phyloP scores from a whole-genome alignment of 139 green algal genomes.

The Bryopsis sp. region DNA sequence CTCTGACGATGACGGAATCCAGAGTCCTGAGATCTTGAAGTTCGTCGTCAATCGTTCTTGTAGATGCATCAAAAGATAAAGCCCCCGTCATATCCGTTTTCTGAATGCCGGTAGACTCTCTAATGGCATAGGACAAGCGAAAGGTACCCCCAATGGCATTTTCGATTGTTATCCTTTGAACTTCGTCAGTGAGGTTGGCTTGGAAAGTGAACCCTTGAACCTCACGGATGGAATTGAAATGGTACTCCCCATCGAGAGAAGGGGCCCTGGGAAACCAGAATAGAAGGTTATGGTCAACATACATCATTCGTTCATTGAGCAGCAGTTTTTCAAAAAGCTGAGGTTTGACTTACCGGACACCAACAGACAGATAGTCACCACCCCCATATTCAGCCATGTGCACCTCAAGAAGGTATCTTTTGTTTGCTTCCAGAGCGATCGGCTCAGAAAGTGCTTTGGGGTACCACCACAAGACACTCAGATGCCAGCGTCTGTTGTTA shows the following conservation, averaged over 20 bases:
- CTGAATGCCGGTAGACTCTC: not conserved
- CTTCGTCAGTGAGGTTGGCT: not conserved
- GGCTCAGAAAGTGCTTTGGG: not conserved
- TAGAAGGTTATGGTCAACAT: not conserved
- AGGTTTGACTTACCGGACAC: constrained; percentile 8
- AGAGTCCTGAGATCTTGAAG: not conserved
- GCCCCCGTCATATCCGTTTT: not conserved
- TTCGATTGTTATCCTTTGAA: constrained; percentile 1
- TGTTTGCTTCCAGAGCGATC: not conserved
- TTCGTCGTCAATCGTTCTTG: not conserved
- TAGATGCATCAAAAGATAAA: not conserved
- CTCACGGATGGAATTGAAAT: not conserved
- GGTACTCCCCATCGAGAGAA: not conserved
- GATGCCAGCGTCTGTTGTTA: not conserved
- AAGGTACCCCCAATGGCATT: not conserved
- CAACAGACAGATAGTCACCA: not conserved
- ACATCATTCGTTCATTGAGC: not conserved
- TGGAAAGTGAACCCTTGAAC: constrained; percentile 1
- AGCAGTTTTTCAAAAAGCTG: too few species aligned
- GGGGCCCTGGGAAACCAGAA: not conserved
- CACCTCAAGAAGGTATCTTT: not conserved
- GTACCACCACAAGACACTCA: not conserved
- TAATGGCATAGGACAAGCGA: not conserved
- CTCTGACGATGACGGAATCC: not conserved
- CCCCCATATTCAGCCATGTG: not conserved